Evolutionary conservation across 2,329 filamentous ascomycete species (phyloP).

Genomic region (Macrophomina tecta): DNA sequence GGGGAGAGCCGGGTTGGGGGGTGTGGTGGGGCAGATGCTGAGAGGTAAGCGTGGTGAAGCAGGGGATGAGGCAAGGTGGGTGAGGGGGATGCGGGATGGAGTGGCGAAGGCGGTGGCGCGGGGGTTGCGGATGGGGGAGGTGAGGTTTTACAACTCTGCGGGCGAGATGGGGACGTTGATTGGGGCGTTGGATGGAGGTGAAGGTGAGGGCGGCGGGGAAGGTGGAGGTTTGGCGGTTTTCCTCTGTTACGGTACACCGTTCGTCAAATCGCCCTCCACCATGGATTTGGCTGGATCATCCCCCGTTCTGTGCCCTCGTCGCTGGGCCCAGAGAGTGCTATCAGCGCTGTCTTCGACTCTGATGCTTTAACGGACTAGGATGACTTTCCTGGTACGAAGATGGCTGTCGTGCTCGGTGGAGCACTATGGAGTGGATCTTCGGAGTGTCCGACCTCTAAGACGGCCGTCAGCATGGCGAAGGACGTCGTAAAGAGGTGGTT

Average conservation of each 20-base stretch:
- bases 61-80: not conserved
- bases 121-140: not conserved
- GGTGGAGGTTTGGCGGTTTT: constrained; percentile 75
- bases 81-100: not conserved
- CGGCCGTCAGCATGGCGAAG: constrained; percentile 73
- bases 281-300: constrained; percentile 91
- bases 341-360: constrained; percentile 93
- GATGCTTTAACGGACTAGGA: constrained; percentile 66
- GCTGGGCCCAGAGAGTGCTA: constrained; percentile 79
- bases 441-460: constrained; percentile 62
- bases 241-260: constrained; percentile 74
- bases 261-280: constrained; percentile 65
- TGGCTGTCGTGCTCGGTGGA: constrained; percentile 93
- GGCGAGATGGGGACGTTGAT: not conserved
- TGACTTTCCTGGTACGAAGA: constrained; percentile 71
- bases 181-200: not conserved
- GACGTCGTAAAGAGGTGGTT: constrained; percentile 75
- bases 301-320: constrained; percentile 71
- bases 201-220: not conserved
- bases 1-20: not conserved
- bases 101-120: not conserved
- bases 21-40: not conserved
- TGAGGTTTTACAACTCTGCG: not conserved
- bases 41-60: not conserved
- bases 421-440: constrained; percentile 76